These are phyloP conservation scores for Komagataella mondaviorum DNA, from an alignment of 805 yeast species.

Conservation along the genomic window DNA sequence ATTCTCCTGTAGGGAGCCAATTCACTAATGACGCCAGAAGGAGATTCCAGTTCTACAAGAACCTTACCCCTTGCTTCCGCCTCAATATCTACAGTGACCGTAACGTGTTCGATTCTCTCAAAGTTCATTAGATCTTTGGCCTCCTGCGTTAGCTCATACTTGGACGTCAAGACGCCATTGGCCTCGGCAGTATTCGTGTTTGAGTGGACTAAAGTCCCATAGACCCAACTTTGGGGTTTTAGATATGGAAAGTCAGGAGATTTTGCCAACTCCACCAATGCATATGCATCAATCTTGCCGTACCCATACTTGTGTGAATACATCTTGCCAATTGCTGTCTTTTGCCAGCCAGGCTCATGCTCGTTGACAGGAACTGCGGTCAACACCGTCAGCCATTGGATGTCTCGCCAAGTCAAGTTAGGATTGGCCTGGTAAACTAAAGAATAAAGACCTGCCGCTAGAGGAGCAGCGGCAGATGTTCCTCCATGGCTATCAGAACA, in stretches of 20 bases:
- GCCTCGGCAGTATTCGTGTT: conserved; percentile 16
- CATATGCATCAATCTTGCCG: conserved; percentile 80
- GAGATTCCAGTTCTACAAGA: conserved; percentile 54
- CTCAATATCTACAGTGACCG: conserved; percentile 61
- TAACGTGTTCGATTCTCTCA: conserved; percentile 72
- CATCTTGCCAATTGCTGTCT: conserved; percentile 47
- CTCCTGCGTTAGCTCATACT: conserved; percentile 30
- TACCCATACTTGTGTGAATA: conserved; percentile 86
- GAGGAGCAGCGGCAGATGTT: conserved; percentile 97
- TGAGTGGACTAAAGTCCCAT: conserved; percentile 24
- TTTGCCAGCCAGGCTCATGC: conserved; percentile 61
- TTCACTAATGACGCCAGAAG: conserved; percentile 59
- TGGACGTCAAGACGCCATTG: conserved; percentile 16
- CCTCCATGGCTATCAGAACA: conserved; percentile 85
- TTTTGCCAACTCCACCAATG: conserved; percentile 58
- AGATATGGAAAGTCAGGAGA: conserved; percentile 52
- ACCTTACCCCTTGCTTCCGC: conserved; percentile 59
- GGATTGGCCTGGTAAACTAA: conserved; percentile 77
- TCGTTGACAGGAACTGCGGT: conserved; percentile 59
- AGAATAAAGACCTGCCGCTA: conserved; percentile 93
- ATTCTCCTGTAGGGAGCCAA: conserved; percentile 54
- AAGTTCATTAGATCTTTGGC: conserved; percentile 44
- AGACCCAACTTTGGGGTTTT: conserved; percentile 85
- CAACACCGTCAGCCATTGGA: conserved; percentile 70
- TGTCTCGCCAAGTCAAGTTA: conserved; percentile 86